Base-by-base conservation (phyloP, 768 basidiomycete species). In the Tylopilus subfusipes region DNA sequence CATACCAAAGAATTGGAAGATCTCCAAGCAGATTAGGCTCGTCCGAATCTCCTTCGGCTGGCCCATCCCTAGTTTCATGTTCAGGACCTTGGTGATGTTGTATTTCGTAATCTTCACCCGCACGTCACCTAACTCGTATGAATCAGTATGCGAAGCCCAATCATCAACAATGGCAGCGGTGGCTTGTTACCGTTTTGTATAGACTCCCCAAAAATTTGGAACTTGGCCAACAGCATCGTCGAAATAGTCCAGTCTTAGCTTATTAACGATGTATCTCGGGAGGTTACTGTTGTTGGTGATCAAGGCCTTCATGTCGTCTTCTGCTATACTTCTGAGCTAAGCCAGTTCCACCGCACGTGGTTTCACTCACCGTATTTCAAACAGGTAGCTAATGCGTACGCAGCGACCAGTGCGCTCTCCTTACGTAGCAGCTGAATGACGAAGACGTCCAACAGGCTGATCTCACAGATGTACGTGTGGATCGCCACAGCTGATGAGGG, bases 21-120 rank as follows among this genome's bases (percentile, higher is more conserved):
- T 60, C 9, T 66, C 61, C 53, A 65, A 45, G 13, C 53, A 60
- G 18, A 65, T 55, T 9, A 65, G 36, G 43, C 63, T 59, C 5
- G 63, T 65, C 18, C 60, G 55, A 5, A 53, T 52, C 24, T 63
- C 64, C 13, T 48, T 53, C 4, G 51, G 10, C 29, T 50, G 40
- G 0, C 61, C 64, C 30, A 25, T 53, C 9, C 34, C 49, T 6
- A 65, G 42, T 29, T 65, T 65, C 24, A 6, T 22, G 12, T 51
- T 36, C 10, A 65, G 34, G 24, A 65, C 56, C 24, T 52, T 14
- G 0, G 58, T 58, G 14, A 66, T 63, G 8, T 54, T 22, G 21
- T 45, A 52, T 2, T 39, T 3, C 31, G 21, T 48, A 8, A 65
- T 56, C 27, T 49, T 50, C 24, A 21, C 27, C 44, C 55, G 31